Evolutionary conservation across 768 basidiomycete genomes (phyloP).

Genomic region (Boletus rubescentipes): DNA sequence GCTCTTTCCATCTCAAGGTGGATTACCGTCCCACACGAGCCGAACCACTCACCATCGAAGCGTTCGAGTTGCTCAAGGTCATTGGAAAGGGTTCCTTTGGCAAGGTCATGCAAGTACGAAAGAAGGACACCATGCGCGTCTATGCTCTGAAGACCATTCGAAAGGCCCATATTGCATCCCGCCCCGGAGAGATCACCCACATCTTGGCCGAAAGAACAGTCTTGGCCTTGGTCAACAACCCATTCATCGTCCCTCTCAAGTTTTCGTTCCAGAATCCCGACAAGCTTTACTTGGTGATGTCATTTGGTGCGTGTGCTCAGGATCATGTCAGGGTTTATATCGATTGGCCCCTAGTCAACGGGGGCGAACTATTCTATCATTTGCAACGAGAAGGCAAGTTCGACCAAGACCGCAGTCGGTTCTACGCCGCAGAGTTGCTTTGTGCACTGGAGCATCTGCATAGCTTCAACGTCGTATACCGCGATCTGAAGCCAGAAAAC

Average conservation of each 20-base stretch:
- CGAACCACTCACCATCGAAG: slow-evolving; percentile 89
- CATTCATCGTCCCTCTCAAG: slow-evolving; percentile 98
- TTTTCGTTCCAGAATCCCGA: slow-evolving; percentile 99
- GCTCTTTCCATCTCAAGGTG: slow-evolving; percentile 94
- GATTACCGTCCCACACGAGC: slow-evolving; percentile 87
- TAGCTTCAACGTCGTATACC: slow-evolving; percentile 97
- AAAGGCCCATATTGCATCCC: slow-evolving; percentile 95
- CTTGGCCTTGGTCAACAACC: slow-evolving; percentile 94
- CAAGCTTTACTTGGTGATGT: slow-evolving; percentile 96
- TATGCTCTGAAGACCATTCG: slow-evolving; percentile 98
- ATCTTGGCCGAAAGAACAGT: slow-evolving; percentile 97
- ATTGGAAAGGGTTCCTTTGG: slow-evolving; percentile 98
- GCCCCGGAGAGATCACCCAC: slow-evolving; percentile 96
- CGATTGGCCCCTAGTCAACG: slow-evolving; percentile 64
- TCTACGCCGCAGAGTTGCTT: slow-evolving; percentile 97
- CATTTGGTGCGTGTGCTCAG: slow-evolving; percentile 63
- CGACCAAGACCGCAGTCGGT: slow-evolving; percentile 88
- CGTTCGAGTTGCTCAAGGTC: slow-evolving; percentile 95
- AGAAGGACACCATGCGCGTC: slow-evolving; percentile 96
- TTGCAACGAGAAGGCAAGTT: slow-evolving; percentile 96
- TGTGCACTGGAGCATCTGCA: slow-evolving; percentile 95
- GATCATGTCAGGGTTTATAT: neutral
- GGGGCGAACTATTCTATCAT: slow-evolving; percentile 97
- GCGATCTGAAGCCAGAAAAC: slow-evolving; percentile 98
- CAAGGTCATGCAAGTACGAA: slow-evolving; percentile 99